Evolutionary conservation across 805 yeast genomes (phyloP).

Genomic region (Teunomyces panamensis): DNA sequence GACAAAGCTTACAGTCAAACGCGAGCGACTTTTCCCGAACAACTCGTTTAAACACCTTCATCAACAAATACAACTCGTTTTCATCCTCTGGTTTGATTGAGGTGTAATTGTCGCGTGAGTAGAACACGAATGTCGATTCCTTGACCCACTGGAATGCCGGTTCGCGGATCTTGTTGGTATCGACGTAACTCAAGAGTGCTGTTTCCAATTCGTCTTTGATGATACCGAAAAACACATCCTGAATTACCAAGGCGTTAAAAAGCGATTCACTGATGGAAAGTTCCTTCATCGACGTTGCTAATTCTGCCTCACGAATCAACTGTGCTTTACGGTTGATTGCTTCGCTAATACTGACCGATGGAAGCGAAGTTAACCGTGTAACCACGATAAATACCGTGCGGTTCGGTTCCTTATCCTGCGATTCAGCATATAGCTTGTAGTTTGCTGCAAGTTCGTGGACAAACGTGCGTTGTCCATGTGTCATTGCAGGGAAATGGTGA

Average conservation of each 20-base stretch:
- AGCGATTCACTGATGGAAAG: conserved; percentile 25
- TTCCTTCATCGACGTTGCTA: conserved; percentile 17
- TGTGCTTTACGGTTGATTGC: conserved; percentile 26
- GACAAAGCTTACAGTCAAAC: conserved; percentile 46
- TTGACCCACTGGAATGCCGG: conserved; percentile 39
- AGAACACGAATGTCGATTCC: conserved; percentile 40
- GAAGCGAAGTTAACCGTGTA: conserved; percentile 33
- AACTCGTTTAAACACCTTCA: conserved; percentile 29
- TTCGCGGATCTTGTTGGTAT: conserved; percentile 19
- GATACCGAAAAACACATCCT: conserved; percentile 53
- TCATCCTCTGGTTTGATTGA: conserved; percentile 39
- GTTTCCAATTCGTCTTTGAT: conserved; percentile 44
- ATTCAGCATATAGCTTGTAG: conserved; percentile 59
- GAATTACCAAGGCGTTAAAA: conserved; percentile 55
- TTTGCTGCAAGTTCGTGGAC: conserved; percentile 64
- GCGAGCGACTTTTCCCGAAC: conserved; percentile 45
- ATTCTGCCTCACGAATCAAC: conserved; percentile 17
- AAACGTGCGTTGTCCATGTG: conserved; percentile 62
- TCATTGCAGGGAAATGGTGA: conserved; percentile 74
- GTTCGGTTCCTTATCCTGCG: conserved; percentile 80
- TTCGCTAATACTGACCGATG: conserved; percentile 46
- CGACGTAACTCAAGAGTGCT: conserved; percentile 21
- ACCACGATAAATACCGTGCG: conserved; percentile 64
- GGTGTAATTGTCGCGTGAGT: conserved; percentile 31
- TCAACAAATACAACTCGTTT: conserved; percentile 39